Percentiles rank a stretch among this genome's conserved stretches.
Conservation (phyloP, 148 eudicot genomes). For the Fagopyrum homotropicum region DNA sequence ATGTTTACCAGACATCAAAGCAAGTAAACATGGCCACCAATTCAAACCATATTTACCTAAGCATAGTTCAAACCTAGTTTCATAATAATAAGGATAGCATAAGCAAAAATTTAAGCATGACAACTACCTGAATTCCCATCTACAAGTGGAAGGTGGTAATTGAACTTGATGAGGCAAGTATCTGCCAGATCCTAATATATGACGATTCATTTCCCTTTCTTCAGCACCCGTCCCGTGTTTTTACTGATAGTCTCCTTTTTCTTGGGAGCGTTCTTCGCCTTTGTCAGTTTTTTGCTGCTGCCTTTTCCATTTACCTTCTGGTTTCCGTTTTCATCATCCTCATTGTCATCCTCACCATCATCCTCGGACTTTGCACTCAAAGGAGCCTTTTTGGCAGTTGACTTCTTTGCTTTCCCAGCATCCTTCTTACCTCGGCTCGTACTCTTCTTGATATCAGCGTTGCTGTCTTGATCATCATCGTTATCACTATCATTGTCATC, state of each 20-base stretch:
- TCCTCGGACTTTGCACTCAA: constrained; percentile 9
- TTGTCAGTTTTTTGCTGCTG: constrained; percentile 12
- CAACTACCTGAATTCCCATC: not conserved
- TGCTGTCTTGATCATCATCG: constrained; percentile 17
- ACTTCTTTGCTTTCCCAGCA: constrained; percentile 14
- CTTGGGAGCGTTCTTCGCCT: constrained; percentile 15
- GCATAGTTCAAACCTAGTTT: not conserved
- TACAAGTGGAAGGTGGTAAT: not conserved
- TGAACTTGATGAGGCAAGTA: not conserved
- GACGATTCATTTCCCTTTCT: constrained; percentile 22
- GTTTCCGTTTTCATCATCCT: constrained; percentile 8
- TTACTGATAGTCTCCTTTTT: constrained; percentile 9
- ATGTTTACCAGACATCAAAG: not conserved
- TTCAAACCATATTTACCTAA: not conserved
- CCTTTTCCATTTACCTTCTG: constrained; percentile 17
- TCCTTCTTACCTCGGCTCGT: constrained; percentile 20
- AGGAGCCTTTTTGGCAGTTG: constrained; percentile 27
- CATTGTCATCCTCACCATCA: constrained; percentile 17
- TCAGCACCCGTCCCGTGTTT: constrained; percentile 20
- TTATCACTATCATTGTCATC: constrained; percentile 18
- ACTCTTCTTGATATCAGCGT: constrained; percentile 1
- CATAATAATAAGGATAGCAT: not conserved
- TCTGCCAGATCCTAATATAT: not conserved
- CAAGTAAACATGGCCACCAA: not conserved
- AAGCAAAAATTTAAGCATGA: not conserved